phyloP scores from a whole-genome alignment of 2,329 filamentous ascomycete genomes.

The Nothophoma quercina region DNA sequence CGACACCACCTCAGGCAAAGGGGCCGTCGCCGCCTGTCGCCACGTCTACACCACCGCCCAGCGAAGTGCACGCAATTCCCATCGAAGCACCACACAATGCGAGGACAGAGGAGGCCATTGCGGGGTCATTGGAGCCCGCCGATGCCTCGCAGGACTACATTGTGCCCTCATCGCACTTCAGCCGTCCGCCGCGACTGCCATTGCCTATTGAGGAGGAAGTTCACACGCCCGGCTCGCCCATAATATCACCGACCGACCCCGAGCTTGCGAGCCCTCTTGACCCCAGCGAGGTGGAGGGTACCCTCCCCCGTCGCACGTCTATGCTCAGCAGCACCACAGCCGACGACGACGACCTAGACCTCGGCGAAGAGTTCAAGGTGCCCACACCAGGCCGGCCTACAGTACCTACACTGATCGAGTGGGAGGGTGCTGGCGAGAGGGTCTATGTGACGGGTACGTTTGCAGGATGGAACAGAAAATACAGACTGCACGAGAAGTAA shows the following conservation, averaged over 20 bases:
- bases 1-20: constrained; percentile 28
- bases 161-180: constrained; percentile 54
- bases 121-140: constrained; percentile 37
- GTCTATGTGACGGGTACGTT: constrained; percentile 98
- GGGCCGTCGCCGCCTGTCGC: constrained; percentile 3
- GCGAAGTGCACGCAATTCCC: constrained; percentile 47
- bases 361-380: constrained; percentile 71
- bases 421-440: constrained; percentile 83
- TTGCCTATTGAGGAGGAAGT: constrained; percentile 93
- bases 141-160: constrained; percentile 48
- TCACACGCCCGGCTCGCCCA: constrained; percentile 88
- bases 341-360: constrained; percentile 68
- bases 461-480: constrained; percentile 96
- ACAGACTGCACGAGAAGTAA: constrained; percentile 84
- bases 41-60: constrained; percentile 12
- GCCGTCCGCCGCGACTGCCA: constrained; percentile 84
- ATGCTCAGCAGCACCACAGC: constrained; percentile 65
- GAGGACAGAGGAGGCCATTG: constrained; percentile 18
- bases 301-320: constrained; percentile 63
- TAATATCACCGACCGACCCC: constrained; percentile 75
- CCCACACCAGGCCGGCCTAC: constrained; percentile 69
- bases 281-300: constrained; percentile 55
- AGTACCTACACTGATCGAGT: constrained; percentile 85
- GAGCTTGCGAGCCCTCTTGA: constrained; percentile 55
- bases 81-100: constrained; percentile 34